Evolutionary conservation across 805 yeast genomes (phyloP), one percentile per base, ranked within the genome.

Genomic region (Saturnispora bothae): DNA sequence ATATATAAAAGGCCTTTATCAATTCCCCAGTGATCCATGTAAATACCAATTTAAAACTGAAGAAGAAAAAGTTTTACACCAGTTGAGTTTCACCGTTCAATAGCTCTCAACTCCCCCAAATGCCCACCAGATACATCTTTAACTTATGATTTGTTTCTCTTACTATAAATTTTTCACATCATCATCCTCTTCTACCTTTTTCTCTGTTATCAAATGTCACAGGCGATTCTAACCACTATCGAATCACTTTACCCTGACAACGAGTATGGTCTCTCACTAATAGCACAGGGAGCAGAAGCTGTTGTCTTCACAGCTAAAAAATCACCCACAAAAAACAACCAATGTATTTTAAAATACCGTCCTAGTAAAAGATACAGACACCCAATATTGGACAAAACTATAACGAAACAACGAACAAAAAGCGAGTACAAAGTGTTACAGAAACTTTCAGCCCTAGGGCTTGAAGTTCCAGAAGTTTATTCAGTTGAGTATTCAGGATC

Each of bases 281-380:
- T 85, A 2, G 82, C 94, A 0, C 96, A 85, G 52, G 96, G 96
- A 19, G 96, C 96, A 1, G 96, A 85, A 55, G 94, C 95, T 0
- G 66, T 84, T 9, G 86, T 84, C 2, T 83, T 82, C 56, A 54
- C 64, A 10, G 69, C 89, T 0, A 42, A 46, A 12, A 21, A 47
- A 1, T 41, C 43, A 4, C 59, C 66, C 8, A 40, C 44, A 22
- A 21, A 27, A 7, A 25, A 34, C 15, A 27, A 27, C 6, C 25
- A 37, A 12, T 80, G 66, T 54, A 77, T 89, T 27, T 66, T 85
- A 44, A 92, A 92, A 56, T 88, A 70, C 56, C 69, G 98, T 46
- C 96, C 98, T 1, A 72, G 78, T 18, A 92, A 92, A 54, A 75
- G 80, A n/a, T 92, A 92, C 54, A 68, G 98, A 53, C 95, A 92